These are phyloP conservation scores for Solanum pennellii DNA, from an alignment of 257 asterid species.

Conservation along the genomic window DNA sequence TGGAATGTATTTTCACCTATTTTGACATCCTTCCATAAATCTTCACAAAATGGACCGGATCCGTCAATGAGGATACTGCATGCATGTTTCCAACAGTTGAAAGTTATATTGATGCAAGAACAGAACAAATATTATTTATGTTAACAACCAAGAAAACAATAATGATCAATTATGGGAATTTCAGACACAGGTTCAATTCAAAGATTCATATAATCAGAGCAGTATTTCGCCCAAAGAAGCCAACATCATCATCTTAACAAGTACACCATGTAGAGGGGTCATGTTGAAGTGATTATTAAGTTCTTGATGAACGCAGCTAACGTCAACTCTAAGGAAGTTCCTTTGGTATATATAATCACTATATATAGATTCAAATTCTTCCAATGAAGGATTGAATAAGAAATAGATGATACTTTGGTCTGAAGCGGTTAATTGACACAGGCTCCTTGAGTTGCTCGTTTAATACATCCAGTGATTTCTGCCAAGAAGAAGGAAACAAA, in stretches of 20 bases:
- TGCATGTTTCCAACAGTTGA: neutral
- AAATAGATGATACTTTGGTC: conserved; percentile 39
- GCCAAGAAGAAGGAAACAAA: conserved; percentile 3
- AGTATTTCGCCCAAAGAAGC: neutral
- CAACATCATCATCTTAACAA: neutral
- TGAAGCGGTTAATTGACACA: conserved; percentile 41
- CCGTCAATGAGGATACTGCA: conserved; percentile 39
- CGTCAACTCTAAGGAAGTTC: neutral
- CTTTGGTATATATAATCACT: neutral
- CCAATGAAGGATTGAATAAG: neutral
- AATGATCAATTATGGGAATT: neutral
- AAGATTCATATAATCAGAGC: neutral
- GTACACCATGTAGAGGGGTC: neutral
- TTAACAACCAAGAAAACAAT: neutral
- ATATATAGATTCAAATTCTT: neutral
- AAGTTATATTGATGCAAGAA: neutral
- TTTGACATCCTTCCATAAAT: conserved; percentile 41
- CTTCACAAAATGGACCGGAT: conserved; percentile 47
- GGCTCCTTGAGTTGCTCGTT: conserved; percentile 50
- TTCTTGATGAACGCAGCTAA: neutral
- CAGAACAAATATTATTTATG: neutral
- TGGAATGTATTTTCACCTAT: conserved; percentile 28
- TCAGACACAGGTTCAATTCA: neutral
- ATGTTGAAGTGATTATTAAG: neutral
- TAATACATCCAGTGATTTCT: conserved; percentile 53